A percentile compares a stretch with the other conserved stretches of the same genome.
These are phyloP conservation scores for Psilocybe mexicana DNA, from an alignment of 1,284 basidiomycete genomes.

Conservation along the genomic window DNA sequence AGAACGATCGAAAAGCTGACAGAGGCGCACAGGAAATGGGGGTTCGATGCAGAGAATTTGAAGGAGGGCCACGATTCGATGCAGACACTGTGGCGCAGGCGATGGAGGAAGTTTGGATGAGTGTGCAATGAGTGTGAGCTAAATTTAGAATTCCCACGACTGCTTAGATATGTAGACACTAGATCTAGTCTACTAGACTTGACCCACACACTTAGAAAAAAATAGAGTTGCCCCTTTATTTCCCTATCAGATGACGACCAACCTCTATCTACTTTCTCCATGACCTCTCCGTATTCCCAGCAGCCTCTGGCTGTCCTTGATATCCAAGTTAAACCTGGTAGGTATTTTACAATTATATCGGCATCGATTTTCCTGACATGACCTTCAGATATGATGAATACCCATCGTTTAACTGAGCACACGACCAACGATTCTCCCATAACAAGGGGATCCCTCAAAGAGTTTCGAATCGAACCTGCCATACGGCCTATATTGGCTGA, in stretches of 20 bases:
- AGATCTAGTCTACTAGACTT: background rate
- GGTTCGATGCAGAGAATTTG: slow-evolving; percentile 52
- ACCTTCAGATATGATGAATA: background rate
- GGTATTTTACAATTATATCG: background rate
- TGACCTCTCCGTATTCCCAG: background rate
- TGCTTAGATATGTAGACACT: slow-evolving; percentile 1
- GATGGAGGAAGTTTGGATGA: slow-evolving; percentile 46
- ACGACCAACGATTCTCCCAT: background rate
- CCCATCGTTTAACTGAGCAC: background rate
- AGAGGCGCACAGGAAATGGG: slow-evolving; percentile 49
- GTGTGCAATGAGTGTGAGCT: slow-evolving; percentile 29
- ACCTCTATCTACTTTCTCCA: background rate
- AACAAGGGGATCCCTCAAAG: background rate
- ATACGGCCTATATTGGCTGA: background rate
- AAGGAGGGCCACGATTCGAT: slow-evolving; percentile 44
- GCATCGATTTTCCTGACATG: background rate
- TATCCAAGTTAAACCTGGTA: background rate
- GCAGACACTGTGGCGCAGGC: slow-evolving; percentile 49
- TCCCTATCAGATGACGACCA: background rate
- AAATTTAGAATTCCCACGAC: slow-evolving; percentile 23
- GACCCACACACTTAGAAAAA: background rate
- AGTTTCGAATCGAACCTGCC: background rate
- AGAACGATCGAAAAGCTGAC: slow-evolving; percentile 3
- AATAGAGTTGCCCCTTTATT: slow-evolving; percentile 5
- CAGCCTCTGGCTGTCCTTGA: background rate